Percentiles rank a stretch among this genome's conserved stretches.
phyloP scores from a whole-genome alignment of 345 rosid species.

The Eucalyptus guilfoylei region DNA sequence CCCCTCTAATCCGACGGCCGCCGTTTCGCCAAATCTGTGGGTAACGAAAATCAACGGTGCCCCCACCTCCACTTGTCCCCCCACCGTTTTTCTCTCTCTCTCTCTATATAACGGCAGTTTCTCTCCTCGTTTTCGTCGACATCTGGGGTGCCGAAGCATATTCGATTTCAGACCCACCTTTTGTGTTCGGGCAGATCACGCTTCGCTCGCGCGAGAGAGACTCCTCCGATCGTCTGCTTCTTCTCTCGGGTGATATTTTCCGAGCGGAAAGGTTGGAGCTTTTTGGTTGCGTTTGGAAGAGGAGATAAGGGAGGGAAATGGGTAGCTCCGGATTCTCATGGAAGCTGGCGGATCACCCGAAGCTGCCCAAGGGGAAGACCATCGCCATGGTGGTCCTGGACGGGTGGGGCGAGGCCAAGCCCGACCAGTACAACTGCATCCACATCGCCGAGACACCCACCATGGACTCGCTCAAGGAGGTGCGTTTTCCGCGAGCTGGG shows the following conservation, averaged over 20 bases:
- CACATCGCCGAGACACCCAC: constrained; percentile 82
- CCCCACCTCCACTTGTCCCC: background rate
- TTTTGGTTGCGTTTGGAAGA: background rate
- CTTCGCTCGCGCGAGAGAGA: background rate
- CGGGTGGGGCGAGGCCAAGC: constrained; percentile 93
- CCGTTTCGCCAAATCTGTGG: background rate
- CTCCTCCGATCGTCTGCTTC: background rate
- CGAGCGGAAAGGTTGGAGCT: background rate
- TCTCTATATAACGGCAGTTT: fast-evolving
- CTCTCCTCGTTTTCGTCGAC: background rate
- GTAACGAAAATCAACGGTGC: background rate
- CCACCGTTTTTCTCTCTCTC: background rate
- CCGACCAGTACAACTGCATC: constrained; percentile 82
- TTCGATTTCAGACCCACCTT: background rate
- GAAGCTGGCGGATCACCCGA: constrained; percentile 75
- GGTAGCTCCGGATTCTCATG: constrained; percentile 48
- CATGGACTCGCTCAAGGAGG: constrained; percentile 80
- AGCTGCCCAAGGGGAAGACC: constrained; percentile 67
- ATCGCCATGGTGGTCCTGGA: constrained; percentile 79
- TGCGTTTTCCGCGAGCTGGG: background rate
- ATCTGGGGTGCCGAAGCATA: background rate
- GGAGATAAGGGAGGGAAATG: constrained; percentile 10
- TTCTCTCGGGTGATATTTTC: background rate
- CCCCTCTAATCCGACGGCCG: background rate
- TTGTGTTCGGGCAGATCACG: background rate